A percentile compares a stretch with the other conserved stretches of the same genome.
Evolutionary conservation across 306 rosid species (phyloP).

Genomic region (Cyamopsis tetragonoloba): DNA sequence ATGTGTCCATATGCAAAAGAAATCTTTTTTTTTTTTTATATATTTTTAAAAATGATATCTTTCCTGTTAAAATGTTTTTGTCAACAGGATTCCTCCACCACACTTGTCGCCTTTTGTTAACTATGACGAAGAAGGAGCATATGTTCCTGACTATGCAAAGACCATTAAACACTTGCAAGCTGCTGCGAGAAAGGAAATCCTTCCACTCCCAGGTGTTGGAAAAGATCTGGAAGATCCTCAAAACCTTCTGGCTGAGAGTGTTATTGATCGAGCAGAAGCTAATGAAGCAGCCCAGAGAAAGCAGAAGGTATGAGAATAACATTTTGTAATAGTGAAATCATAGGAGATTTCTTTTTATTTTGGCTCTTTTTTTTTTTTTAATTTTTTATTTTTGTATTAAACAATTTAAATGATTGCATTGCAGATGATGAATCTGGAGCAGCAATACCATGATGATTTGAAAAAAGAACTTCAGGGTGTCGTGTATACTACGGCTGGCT

Average conservation of each 20-base stretch:
- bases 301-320: slow-evolving; percentile 46
- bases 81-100: slow-evolving; percentile 77
- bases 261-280: slow-evolving; percentile 77
- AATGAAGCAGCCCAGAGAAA: slow-evolving; percentile 73
- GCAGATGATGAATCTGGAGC: slow-evolving; percentile 70
- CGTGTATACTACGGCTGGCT: slow-evolving; percentile 28
- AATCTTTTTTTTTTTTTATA: not conserved
- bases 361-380: not conserved
- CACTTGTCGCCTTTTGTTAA: slow-evolving; percentile 91
- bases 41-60: not conserved
- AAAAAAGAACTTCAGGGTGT: slow-evolving; percentile 65
- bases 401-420: slow-evolving; percentile 36
- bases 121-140: slow-evolving; percentile 74
- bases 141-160: slow-evolving; percentile 91
- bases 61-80: not conserved
- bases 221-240: slow-evolving; percentile 83
- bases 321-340: not conserved
- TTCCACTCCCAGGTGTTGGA: slow-evolving; percentile 78
- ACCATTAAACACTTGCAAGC: slow-evolving; percentile 67
- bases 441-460: slow-evolving; percentile 75
- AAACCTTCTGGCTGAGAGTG: slow-evolving; percentile 62
- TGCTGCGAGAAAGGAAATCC: slow-evolving; percentile 65
- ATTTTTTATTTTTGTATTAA: not conserved
- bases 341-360: too few species aligned
- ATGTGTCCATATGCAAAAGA: not conserved